Evolutionary conservation across 371 early-diverging fungal genomes (phyloP), one percentile per base, ranked within the genome.

Genomic region (Mortierella sp.): DNA sequence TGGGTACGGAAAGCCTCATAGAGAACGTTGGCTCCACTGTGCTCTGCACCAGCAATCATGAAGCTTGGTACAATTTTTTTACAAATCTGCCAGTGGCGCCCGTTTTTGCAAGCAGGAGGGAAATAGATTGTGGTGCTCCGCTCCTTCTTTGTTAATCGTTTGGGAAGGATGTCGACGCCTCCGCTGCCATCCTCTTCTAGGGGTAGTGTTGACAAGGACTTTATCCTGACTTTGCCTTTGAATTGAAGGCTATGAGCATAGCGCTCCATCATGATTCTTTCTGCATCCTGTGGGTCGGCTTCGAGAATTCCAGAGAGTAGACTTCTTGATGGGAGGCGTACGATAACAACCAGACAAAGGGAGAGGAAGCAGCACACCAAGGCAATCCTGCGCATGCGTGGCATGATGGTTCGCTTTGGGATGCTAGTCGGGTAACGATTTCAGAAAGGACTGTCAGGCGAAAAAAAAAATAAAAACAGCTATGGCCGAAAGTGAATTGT

Each of bases 41-140:
- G 74, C 61, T 89, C 89, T 22, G 87, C 86, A 45, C 89, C 89
- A 53, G 89, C 89, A 83, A 89, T 83, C 72, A 89, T 89, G 67
- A 89, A 89, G 40, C 88, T 87, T 21, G 89, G 89, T 7, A 89
- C 84, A 47, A 86, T 85, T 62, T 87, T 89, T 63, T 88, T 88
- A 55, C 89, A 89, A 13, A 84, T 77, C 24, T 72, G 80, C 79
- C 79, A 79, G 62, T 83, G 74, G 16, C 82, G 73, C 22, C 72
- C 77, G 45, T 76, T 82, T 67, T 85, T 85, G 72, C 88, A 88
- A 22, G 84, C 84, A 4, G 86, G 83, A 32, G 89, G 87, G 72
- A 83, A 87, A 63, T 89, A 88, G 36, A 87, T 84, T 60, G 74
- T 67, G 5, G 79, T 79, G 68, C 79, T 70, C 28, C 74, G 67